Evolutionary conservation across 192 early-diverging fungal species (phyloP).

Genomic region (Coemansia umbellata): DNA sequence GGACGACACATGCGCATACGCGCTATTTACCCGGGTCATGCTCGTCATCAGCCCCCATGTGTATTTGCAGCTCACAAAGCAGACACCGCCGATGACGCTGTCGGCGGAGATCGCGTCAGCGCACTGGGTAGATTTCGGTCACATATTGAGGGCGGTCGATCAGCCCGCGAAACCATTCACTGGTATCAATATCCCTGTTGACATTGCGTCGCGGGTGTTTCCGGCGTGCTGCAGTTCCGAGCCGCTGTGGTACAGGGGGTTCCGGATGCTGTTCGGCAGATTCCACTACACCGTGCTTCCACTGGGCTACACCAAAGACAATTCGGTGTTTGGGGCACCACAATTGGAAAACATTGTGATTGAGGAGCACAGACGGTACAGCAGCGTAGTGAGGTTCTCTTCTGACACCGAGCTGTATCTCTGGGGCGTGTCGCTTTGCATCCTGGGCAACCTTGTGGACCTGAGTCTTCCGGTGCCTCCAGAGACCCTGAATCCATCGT

Average conservation of each 20-base stretch:
- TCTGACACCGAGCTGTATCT: conserved; percentile 29
- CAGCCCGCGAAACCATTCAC: conserved; percentile 11
- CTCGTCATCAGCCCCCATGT: conserved; percentile 35
- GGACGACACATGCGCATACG: conserved; percentile 16
- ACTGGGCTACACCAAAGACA: conserved; percentile 4
- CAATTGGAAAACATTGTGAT: neutral
- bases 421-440: conserved; percentile 43
- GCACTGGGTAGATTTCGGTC: conserved; percentile 35
- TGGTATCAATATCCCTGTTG: conserved; percentile 1
- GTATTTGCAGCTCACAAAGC: conserved; percentile 20
- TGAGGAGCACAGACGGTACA: neutral
- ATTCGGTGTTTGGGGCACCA: neutral
- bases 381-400: conserved; percentile 4
- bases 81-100: conserved; percentile 8
- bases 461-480: conserved; percentile 22
- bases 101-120: conserved; percentile 37
- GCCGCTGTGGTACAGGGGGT: conserved; percentile 22
- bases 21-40: neutral
- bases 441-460: conserved; percentile 30
- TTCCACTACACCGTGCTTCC: conserved; percentile 23
- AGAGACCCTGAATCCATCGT: neutral
- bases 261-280: conserved; percentile 7
- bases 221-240: neutral
- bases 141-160: conserved; percentile 12
- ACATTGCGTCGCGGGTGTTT: conserved; percentile 16